Evolutionary conservation across 352 stramenopile genomes (phyloP).

Genomic region (Globisporangium radiosum): DNA sequence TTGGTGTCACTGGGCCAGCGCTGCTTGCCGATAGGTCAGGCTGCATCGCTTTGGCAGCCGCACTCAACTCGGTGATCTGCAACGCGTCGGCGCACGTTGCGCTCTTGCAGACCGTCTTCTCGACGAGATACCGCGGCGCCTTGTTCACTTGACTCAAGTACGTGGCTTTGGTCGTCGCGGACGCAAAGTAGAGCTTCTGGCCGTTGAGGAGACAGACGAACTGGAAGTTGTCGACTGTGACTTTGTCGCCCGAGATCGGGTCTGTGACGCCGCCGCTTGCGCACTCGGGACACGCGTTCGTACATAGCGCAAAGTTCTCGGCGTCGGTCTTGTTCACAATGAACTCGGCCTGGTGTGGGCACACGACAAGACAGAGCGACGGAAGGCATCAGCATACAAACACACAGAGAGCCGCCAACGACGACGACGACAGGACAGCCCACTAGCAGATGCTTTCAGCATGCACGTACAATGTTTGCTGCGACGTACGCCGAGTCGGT

Average conservation of each 20-base stretch:
- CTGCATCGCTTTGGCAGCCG: conserved; percentile 34
- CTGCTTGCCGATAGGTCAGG: conserved; percentile 12
- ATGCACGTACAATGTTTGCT: conserved; percentile 55
- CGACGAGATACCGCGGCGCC: conserved; percentile 39
- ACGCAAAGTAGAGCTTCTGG: conserved; percentile 85
- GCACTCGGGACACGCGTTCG: conserved; percentile 37
- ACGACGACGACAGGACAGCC: neutral
- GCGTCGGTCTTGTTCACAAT: conserved; percentile 39
- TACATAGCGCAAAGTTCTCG: conserved; percentile 29
- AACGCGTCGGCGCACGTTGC: conserved; percentile 49
- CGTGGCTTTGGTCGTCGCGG: conserved; percentile 48
- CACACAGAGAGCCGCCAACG: neutral
- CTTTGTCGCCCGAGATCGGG: conserved; percentile 47
- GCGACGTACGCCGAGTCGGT: conserved; percentile 70
- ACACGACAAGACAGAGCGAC: neutral
- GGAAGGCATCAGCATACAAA: neutral
- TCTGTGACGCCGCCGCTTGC: conserved; percentile 34
- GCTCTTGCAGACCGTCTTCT: conserved; percentile 46
- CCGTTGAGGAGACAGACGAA: conserved; percentile 67
- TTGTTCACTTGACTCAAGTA: conserved; percentile 60
- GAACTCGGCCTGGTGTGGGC: conserved; percentile 28
- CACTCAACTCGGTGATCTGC: conserved; percentile 49
- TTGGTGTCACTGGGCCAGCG: conserved; percentile 11
- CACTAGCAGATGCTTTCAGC: no score
- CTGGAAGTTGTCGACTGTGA: conserved; percentile 56